Conservation (phyloP, 352 stramenopile genomes). For the Phytophthora pluvialis region DNA sequence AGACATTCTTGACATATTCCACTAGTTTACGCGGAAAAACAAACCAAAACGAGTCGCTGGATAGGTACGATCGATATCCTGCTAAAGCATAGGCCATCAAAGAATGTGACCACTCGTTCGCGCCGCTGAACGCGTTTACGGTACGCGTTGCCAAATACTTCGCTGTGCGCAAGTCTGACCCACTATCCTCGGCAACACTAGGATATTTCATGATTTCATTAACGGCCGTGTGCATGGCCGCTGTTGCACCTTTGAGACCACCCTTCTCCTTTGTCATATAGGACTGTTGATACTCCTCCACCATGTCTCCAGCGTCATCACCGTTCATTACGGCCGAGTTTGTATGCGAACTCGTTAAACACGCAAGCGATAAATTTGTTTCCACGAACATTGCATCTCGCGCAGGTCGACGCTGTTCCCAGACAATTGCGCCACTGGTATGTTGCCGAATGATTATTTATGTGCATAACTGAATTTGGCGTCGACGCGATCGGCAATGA, state of each 20-base stretch:
- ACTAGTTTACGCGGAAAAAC: too few relatives aligned
- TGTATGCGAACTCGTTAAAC: not conserved
- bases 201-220: constrained; percentile 1
- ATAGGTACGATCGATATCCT: too few relatives aligned
- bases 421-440: not conserved
- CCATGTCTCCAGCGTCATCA: constrained; percentile 4
- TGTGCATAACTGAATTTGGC: not conserved
- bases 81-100: too few relatives aligned
- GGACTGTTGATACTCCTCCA: constrained; percentile 13
- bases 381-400: not conserved
- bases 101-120: too few relatives aligned
- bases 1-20: too few relatives aligned
- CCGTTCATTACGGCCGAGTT: not conserved
- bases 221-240: not conserved
- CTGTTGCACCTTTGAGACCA: constrained; percentile 5
- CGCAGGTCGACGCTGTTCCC: not conserved
- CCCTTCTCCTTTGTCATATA: constrained; percentile 15
- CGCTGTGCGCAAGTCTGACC: too few relatives aligned
- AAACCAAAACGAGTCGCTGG: too few relatives aligned
- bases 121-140: too few relatives aligned
- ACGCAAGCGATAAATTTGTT: not conserved
- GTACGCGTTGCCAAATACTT: too few relatives aligned
- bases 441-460: not conserved
- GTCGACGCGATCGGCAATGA: not conserved
- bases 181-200: not conserved